Evolutionary conservation across 495 filamentous ascomycete species (phyloP), one percentile per base, ranked within the genome.

Genomic region (Podospora appendiculata): DNA sequence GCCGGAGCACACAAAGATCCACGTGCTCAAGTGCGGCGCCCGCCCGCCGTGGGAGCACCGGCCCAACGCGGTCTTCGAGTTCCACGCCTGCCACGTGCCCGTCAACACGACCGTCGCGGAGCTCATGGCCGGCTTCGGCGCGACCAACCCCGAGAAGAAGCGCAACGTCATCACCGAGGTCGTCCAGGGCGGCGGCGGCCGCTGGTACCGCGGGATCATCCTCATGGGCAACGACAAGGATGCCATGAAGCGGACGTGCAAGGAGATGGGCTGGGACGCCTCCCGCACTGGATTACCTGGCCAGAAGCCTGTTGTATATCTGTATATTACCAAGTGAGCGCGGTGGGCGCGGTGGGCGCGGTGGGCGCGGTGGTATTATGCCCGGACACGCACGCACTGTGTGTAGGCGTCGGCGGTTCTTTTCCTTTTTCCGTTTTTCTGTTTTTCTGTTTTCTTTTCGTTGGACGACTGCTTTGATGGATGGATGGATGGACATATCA

Each of bases 101-200:
- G 53, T 54, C n/a, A 68, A 54, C 17, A 62, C 64, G 0, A 77
- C 70, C 0, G 49, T 78, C 4, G 64, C 58, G 4, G 72, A 78
- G 51, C 57, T 79, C n/a, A 51, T 79, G 56, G 51, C 52, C 19
- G 68, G 72, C 8, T 70, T 78, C n/a, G 77, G 77, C 3, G 72
- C 70, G 45, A 50, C 45, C 0, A 76, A 77, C 57, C 57, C 63
- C 9, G 54, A 62, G 3, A 60, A 71, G 10, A 57, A 54, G 41
- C 64, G 68, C 61, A 77, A 78, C 50, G 61, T 60, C 49, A 32
- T 78, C 38, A 67, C 60, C 41, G 76, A 78, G 59, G 56, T 74
- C 12, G 57, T 64, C 12, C 56, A 67, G 45, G 64, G 62, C 9
- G 70, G 69, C 5, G 59, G 56, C 8, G 70, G 70, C 11, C 57